Conservation (phyloP, 2,329 filamentous ascomycete genomes). For the Diaporthe longicolla region DNA sequence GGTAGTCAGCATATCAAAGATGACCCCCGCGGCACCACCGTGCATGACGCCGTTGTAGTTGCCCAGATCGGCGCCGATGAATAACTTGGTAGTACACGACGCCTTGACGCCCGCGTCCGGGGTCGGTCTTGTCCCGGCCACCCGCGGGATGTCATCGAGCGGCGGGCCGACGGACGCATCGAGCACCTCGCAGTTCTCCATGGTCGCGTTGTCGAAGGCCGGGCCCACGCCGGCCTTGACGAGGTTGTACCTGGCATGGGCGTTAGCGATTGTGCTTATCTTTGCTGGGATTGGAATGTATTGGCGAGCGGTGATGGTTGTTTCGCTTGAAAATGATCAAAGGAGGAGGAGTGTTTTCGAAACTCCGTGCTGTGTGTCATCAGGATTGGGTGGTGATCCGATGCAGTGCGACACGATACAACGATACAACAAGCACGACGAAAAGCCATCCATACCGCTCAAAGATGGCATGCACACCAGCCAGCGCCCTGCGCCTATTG, state of each 20-base stretch:
- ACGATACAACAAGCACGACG: not conserved
- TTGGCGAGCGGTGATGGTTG: too few species aligned
- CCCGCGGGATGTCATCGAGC: constrained; percentile 14
- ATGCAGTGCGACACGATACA: not conserved
- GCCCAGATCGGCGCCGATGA: constrained; percentile 58
- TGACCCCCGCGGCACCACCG: constrained; percentile 66
- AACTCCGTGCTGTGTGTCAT: not conserved
- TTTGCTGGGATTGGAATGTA: too few species aligned
- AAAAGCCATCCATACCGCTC: constrained; percentile 29
- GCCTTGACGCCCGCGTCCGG: constrained; percentile 44
- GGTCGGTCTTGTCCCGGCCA: not conserved
- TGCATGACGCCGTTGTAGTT: constrained; percentile 65
- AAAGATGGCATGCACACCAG: constrained; percentile 40
- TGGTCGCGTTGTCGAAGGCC: constrained; percentile 46
- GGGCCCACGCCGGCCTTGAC: constrained; percentile 39
- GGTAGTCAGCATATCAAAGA: constrained; percentile 69
- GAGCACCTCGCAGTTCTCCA: constrained; percentile 47
- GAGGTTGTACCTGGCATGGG: constrained; percentile 42
- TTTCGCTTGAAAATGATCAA: not conserved
- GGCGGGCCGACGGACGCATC: constrained; percentile 48
- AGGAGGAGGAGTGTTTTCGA: too few species aligned
- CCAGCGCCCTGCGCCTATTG: constrained; percentile 39
- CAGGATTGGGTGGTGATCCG: not conserved
- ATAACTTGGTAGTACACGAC: constrained; percentile 58
- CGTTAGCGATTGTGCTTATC: not conserved